Conservation (phyloP, 768 basidiomycete genomes). For the Suillus luteus region DNA sequence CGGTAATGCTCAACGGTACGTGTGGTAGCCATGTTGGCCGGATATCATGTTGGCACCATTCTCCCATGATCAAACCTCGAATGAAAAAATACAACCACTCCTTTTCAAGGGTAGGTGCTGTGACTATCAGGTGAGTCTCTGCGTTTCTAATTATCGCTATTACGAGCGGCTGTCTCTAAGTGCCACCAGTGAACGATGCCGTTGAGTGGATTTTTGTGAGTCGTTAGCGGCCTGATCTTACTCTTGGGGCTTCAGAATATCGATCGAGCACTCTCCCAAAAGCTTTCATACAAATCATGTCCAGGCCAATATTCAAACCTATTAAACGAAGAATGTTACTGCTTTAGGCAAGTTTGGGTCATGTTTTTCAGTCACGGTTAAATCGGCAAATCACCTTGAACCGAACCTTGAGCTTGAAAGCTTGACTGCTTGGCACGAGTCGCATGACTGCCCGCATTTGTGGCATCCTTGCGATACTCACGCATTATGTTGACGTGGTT, state of each 20-base stretch:
- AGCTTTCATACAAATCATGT: not conserved
- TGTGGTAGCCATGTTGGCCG: not conserved
- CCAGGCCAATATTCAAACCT: not conserved
- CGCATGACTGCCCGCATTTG: not conserved
- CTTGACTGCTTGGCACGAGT: not conserved
- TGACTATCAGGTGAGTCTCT: not conserved
- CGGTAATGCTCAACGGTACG: not conserved
- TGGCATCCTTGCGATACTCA: not conserved
- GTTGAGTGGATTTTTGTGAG: not conserved
- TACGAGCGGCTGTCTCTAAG: not conserved
- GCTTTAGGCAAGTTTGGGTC: not conserved
- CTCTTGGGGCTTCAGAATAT: not conserved
- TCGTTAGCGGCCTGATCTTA: not conserved
- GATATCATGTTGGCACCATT: not conserved
- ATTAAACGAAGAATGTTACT: not conserved
- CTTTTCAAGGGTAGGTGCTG: not conserved
- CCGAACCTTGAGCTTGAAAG: too few relatives aligned
- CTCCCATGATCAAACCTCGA: not conserved
- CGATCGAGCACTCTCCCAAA: not conserved
- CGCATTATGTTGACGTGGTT: too few relatives aligned
- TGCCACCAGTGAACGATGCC: not conserved
- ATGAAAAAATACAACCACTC: not conserved
- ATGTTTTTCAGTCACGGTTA: not conserved
- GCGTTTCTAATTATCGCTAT: not conserved
- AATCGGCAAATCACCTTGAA: too few relatives aligned